These are phyloP conservation scores for Suhomyces vadensis DNA, from an alignment of 805 yeast species.

Conservation along the genomic window DNA sequence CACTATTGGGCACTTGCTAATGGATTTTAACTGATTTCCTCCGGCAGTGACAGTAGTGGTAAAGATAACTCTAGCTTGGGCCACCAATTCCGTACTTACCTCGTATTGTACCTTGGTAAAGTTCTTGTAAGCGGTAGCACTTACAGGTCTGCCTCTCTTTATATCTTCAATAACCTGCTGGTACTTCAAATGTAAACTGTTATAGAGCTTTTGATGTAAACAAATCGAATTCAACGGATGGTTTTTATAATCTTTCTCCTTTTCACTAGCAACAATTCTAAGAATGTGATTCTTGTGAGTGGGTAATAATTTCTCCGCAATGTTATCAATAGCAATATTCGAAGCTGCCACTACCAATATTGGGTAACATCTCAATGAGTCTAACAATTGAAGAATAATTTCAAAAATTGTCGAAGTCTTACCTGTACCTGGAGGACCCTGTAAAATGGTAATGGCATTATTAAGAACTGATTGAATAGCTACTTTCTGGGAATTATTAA, in stretches of 20 bases:
- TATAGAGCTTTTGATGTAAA: slow-evolving; percentile 59
- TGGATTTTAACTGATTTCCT: slow-evolving; percentile 58
- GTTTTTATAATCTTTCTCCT: slow-evolving; percentile 60
- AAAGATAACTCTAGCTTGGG: slow-evolving; percentile 68
- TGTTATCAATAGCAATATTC: slow-evolving; percentile 73
- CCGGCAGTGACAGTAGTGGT: slow-evolving; percentile 76
- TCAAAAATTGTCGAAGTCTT: slow-evolving; percentile 46
- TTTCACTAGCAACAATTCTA: slow-evolving; percentile 59
- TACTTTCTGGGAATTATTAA: slow-evolving; percentile 59
- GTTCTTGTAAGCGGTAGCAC: slow-evolving; percentile 51
- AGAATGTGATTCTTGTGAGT: slow-evolving; percentile 52
- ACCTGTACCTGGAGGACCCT: slow-evolving; percentile 48
- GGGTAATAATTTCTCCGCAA: slow-evolving; percentile 64
- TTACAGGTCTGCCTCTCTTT: slow-evolving; percentile 27
- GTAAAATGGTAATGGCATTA: slow-evolving; percentile 49
- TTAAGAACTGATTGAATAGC: slow-evolving; percentile 55
- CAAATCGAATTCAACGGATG: slow-evolving; percentile 63
- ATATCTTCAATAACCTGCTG: slow-evolving; percentile 46
- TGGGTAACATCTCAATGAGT: slow-evolving; percentile 57
- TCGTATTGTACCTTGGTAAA: slow-evolving; percentile 45
- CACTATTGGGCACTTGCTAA: slow-evolving; percentile 60
- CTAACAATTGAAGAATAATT: slow-evolving; percentile 53
- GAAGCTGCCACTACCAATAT: slow-evolving; percentile 75
- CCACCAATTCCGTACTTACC: slow-evolving; percentile 50
- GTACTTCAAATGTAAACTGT: slow-evolving; percentile 47